Evolutionary conservation across 2,329 filamentous ascomycete species (phyloP), one percentile per base, ranked within the genome.

Genomic region (Calonectria pseudoturangicola): DNA sequence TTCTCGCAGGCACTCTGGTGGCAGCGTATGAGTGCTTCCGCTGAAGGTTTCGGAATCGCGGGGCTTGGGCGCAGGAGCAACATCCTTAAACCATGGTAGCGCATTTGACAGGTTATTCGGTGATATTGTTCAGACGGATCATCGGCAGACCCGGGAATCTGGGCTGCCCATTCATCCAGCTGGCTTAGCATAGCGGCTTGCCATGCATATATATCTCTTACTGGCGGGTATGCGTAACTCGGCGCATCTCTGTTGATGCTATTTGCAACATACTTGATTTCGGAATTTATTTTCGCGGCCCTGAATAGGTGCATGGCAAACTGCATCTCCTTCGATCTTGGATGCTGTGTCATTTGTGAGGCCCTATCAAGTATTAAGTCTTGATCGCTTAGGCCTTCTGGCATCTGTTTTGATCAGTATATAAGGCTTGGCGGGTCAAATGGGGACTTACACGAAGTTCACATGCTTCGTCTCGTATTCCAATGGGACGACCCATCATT

Each of bases 181-280:
- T 82, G 82, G 2, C 75, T 72, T 0, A 87, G 76, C 74, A 89
- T 85, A 9, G 82, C 83, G 2, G 73, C 78, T 66, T 89, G 87
- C 88, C 89, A 90, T 1, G 81, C 76, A 18, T 83, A 75, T 4
- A 89, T 84, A 54, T 88, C 84, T 9, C 83, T 81, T 1, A 88
- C 81, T 2, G 84, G 81, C 0, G 88, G 88, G 47, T 87, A 88
- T 0, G 88, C 86, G 66, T 89, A 90, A 8, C 79, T 79, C 0
- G 88, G 88, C 0, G 84, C 82, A 5, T 85, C 83, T 28, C 86
- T 83, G n/a, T 85, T 84, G 66, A 90, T 85, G 66, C 88, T 89
- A 67, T 90, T 88, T 43, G 88, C 86, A 3, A 90, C 83, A 60
- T 89, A 90, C 79, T 90, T 90, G n/a, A 90, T 89, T 75, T 90